Percentiles rank a stretch among this genome's conserved stretches.
Conservation (phyloP, 768 basidiomycete genomes). For the Lentinula detonsa region DNA sequence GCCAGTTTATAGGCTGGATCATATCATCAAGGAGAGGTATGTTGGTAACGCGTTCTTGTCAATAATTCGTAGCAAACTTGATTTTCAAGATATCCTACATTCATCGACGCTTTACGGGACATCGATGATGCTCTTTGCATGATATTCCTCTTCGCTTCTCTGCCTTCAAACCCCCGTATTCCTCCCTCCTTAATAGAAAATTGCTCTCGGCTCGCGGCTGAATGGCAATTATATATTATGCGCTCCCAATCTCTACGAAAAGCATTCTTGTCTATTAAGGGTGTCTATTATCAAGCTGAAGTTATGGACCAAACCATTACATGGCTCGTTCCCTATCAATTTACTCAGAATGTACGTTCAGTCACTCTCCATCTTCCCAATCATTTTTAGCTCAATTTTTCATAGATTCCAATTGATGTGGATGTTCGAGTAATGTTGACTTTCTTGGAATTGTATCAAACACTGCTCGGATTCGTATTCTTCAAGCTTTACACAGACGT, state of each 20-base stretch:
- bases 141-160: constrained; percentile 85
- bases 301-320: constrained; percentile 88
- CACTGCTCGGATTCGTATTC: constrained; percentile 89
- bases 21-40: constrained; percentile 96
- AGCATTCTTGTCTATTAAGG: constrained; percentile 95
- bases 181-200: constrained; percentile 83
- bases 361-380: background rate
- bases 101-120: constrained; percentile 91
- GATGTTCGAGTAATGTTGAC: constrained; percentile 98
- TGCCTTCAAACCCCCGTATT: constrained; percentile 82
- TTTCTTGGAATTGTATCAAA: constrained; percentile 97
- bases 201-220: constrained; percentile 82
- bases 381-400: constrained; percentile 1
- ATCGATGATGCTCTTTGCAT: constrained; percentile 97
- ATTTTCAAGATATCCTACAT: constrained; percentile 81
- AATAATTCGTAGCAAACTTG: background rate
- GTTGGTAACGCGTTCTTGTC: constrained; percentile 14
- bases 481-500: constrained; percentile 98
- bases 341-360: constrained; percentile 80
- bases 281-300: constrained; percentile 96
- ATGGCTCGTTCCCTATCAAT: constrained; percentile 97
- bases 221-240: constrained; percentile 97
- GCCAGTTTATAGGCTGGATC: constrained; percentile 88
- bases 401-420: constrained; percentile 87
- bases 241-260: constrained; percentile 80